Conservation (phyloP, 371 early-diverging fungal species). For the Nematocida parisii region DNA sequence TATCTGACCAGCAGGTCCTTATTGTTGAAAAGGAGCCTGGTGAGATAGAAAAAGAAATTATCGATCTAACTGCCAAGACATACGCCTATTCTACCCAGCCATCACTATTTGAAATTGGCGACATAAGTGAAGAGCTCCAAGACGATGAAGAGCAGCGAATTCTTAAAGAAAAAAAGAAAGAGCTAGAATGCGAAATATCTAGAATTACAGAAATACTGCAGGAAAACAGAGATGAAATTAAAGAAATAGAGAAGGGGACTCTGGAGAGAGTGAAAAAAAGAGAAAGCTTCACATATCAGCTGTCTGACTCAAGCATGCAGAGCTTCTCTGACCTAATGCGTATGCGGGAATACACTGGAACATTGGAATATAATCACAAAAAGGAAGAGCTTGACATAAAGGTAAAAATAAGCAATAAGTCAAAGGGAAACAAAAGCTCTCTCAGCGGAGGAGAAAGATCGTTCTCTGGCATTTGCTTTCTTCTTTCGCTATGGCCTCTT, state of each 20-base stretch:
- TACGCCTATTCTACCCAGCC: constrained; percentile 6
- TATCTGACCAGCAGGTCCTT: background rate
- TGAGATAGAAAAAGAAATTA: constrained; percentile 24
- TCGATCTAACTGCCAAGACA: background rate
- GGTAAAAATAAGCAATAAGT: constrained; percentile 70
- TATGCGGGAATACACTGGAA: constrained; percentile 78
- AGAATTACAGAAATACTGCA: background rate
- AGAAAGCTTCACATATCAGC: constrained; percentile 62
- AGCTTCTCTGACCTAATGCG: constrained; percentile 61
- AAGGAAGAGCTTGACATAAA: constrained; percentile 72
- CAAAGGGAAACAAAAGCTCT: constrained; percentile 68
- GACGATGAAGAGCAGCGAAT: background rate
- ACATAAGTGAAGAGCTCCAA: background rate
- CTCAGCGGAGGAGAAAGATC: constrained; percentile 97
- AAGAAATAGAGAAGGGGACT: constrained; percentile 43
- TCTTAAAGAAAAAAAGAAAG: background rate
- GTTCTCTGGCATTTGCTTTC: constrained; percentile 89
- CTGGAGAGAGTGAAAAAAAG: constrained; percentile 61
- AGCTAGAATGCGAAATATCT: background rate
- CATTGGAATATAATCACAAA: constrained; percentile 77
- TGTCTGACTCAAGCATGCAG: constrained; percentile 51
- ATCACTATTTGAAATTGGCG: background rate
- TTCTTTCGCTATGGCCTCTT: constrained; percentile 89
- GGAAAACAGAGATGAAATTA: constrained; percentile 22
- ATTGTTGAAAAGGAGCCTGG: background rate